Evolutionary conservation across 768 basidiomycete species (phyloP), one percentile per base, ranked within the genome.

Genomic region (Mycena haematopus): DNA sequence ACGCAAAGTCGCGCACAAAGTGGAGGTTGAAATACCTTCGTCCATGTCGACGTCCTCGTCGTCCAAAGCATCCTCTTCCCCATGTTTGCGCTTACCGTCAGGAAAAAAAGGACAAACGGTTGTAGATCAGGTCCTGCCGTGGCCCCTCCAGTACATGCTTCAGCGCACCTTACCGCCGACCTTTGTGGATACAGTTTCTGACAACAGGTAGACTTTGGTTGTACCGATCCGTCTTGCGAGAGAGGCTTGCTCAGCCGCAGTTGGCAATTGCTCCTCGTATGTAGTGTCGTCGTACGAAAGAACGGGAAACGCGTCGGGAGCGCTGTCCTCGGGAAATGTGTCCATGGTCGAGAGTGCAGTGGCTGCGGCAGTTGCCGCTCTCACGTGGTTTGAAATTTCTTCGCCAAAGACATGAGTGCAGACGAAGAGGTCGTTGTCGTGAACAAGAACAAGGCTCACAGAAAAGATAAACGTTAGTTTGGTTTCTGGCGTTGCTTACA

Each of bases 381-480:
- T 62, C 61, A 62, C 61, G 56, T 57, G 60, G 13, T 19, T 11
- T 27, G 19, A 25, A 25, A 33, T 33, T 44, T 36, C 25, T 40
- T 17, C n/a, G 17, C 46, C 36, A 19, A 44, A 56, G 29, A 9
- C 42, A 64, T 58, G 59, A 68, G 50, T 63, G 83, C 82, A 24
- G 81, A 82, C 47, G 75, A 79, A 42, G 81, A 80, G 64, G 77
- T 19, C 36, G 36, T 72, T 5, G 75, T 76, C 9, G 81, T 86
- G 40, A 93, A 83, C 76, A 95, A 96, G 76, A 95, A 95, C 79
- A 95, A 94, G 79, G 80, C 86, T 47, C 90, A 93, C 74, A 84
- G 95, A 65, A 97, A 97, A 73, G 95, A 97, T 9, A 99, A 99
- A 78, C 96, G 96, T 96, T 71, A 72, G 93, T 77, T 31, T 2